Conservation (phyloP, 1,284 basidiomycete genomes). For the Apiotrichum gracile region DNA sequence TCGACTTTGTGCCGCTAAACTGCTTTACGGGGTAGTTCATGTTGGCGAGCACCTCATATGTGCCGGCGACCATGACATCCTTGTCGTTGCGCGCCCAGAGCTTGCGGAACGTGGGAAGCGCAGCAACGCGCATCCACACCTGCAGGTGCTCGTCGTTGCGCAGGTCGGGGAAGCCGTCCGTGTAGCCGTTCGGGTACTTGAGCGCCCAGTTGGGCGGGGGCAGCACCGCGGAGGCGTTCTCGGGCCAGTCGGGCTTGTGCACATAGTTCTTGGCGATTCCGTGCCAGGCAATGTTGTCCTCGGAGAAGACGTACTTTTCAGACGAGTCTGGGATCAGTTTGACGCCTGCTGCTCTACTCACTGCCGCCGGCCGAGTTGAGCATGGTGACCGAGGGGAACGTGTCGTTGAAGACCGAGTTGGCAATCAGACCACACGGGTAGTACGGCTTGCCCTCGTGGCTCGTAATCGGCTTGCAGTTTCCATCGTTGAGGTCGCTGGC, state of each 20-base stretch:
- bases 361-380: slow-evolving; percentile 50
- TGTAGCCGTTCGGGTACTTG: slow-evolving; percentile 71
- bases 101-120: slow-evolving; percentile 93
- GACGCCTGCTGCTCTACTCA: slow-evolving; percentile 12
- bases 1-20: slow-evolving; percentile 91
- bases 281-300: slow-evolving; percentile 84
- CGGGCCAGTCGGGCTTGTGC: slow-evolving; percentile 49
- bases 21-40: slow-evolving; percentile 90
- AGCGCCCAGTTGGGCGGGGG: slow-evolving; percentile 89
- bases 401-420: slow-evolving; percentile 97
- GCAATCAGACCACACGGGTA: slow-evolving; percentile 98
- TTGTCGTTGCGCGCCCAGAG: slow-evolving; percentile 87
- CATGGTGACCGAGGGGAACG: slow-evolving; percentile 62
- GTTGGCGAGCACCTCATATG: slow-evolving; percentile 69
- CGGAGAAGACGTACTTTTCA: slow-evolving; percentile 67
- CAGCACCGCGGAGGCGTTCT: slow-evolving; percentile 57
- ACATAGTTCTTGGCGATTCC: slow-evolving; percentile 89
- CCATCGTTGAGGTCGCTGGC: slow-evolving; percentile 57
- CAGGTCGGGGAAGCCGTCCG: slow-evolving; percentile 65
- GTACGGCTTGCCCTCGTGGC: slow-evolving; percentile 55
- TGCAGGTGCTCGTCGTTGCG: slow-evolving; percentile 86
- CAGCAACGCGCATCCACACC: slow-evolving; percentile 99
- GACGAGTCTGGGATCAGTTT: slow-evolving; percentile 4
- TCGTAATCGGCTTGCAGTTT: slow-evolving; percentile 83
- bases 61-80: slow-evolving; percentile 64